Base-by-base conservation (phyloP, 2,329 filamentous ascomycete species). In the Colletotrichum kahawae region DNA sequence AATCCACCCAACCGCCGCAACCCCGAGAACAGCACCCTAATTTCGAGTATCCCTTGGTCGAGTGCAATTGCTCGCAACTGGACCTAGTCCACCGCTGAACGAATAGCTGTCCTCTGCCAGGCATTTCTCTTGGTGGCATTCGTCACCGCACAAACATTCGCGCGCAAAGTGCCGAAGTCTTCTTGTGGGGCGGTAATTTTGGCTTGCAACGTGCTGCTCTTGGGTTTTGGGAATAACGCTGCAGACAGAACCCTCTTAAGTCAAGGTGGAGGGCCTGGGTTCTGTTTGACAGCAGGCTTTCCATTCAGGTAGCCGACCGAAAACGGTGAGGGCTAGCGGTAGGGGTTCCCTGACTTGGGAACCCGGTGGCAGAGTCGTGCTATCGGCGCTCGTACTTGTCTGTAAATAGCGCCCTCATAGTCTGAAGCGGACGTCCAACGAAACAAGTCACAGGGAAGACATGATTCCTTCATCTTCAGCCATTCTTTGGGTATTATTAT, bases 401-500 rank as follows among this genome's bases (percentile, higher is more conserved):
- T 51, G 43, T 51, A 21, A 51, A 2, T 2, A n/a, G n/a, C 43
- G 13, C n/a, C n/a, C n/a, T 51, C 12, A 24, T 7, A 51, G n/a
- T 51, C n/a, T 24, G 43, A 51, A 51, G 6, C 43, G 43, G 6
- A 51, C 43, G 5, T 51, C 21, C n/a, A 51, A 51, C 21, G 43
- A 24, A 18, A 34, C 43, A 27, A 56, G 16, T 63, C 34, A 51
- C n/a, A 48, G 18, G 29, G 31, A 59, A 14, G 14, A 24, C 13
- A 56, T 54, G 9, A 34, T 43, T 9, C 18, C n/a, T 34, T 67
- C 34, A 27, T 10, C 16, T 21, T 24, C 36, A 70, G 60, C 67
- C 60, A 48, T n/a, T 71, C 56, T n/a, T 54, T 43, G 73, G 73
- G 73, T 72, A 75, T 73, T 72, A 68, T 73, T 59, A 38, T 33